Conservation (phyloP, 2,329 filamentous ascomycete genomes). For the Falciphora oryzae region DNA sequence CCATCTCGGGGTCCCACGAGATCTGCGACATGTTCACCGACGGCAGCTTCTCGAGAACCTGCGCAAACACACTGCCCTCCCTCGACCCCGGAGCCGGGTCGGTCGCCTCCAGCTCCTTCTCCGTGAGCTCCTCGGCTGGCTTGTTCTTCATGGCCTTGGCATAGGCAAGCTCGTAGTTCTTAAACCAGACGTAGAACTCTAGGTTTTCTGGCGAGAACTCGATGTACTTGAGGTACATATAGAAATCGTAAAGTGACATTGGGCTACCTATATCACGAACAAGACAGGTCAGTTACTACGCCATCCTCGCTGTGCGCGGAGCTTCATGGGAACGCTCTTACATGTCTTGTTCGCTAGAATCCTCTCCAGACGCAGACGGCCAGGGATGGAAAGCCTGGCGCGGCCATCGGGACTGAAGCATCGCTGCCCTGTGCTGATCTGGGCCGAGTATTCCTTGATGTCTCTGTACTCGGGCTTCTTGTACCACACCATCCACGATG, state of each 20-base stretch:
- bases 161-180: conserved; percentile 34
- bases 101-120: conserved; percentile 20
- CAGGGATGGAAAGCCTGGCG: conserved; percentile 30
- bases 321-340: conserved; percentile 16
- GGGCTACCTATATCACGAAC: conserved; percentile 30
- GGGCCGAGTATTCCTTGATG: conserved; percentile 37
- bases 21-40: conserved; percentile 15
- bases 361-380: conserved; percentile 34
- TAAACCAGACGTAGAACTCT: conserved; percentile 45
- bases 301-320: background rate
- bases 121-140: conserved; percentile 5
- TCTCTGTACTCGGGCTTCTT: conserved; percentile 44
- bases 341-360: conserved; percentile 44
- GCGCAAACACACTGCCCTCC: background rate
- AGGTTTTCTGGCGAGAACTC: conserved; percentile 43
- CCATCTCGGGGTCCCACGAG: conserved; percentile 26
- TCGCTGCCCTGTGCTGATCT: conserved; percentile 29
- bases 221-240: conserved; percentile 45
- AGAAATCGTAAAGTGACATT: conserved; percentile 45
- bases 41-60: conserved; percentile 16
- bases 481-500: conserved; percentile 39
- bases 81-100: background rate
- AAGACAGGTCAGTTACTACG: background rate
- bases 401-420: conserved; percentile 30
- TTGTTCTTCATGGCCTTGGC: conserved; percentile 16